Conservation (phyloP, 495 filamentous ascomycete species). For the Penicillium canescens region DNA sequence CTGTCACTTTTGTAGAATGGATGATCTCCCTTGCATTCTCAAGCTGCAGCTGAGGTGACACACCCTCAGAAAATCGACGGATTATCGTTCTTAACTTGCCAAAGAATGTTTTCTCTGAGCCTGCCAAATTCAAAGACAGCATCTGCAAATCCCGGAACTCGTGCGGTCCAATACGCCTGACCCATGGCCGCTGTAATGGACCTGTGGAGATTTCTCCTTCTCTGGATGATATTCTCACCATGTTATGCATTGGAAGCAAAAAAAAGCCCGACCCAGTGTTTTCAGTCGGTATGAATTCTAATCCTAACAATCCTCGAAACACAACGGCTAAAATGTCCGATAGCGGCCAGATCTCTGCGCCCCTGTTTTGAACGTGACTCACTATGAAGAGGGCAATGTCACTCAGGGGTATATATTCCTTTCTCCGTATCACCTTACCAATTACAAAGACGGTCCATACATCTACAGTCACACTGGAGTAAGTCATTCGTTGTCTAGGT, state of each 20-base stretch:
- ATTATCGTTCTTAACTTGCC: no score
- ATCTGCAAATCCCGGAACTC: background rate
- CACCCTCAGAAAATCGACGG: no score
- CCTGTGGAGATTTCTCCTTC: background rate
- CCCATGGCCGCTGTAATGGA: background rate
- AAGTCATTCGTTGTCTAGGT: background rate
- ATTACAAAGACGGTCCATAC: background rate
- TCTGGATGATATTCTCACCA: background rate
- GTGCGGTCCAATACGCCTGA: background rate
- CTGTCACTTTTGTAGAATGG: no score
- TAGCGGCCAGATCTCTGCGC: constrained; percentile 3
- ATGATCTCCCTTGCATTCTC: no score
- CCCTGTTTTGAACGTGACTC: background rate
- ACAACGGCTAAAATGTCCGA: background rate
- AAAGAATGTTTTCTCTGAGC: no score
- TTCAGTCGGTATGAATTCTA: background rate
- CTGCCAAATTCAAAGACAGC: background rate
- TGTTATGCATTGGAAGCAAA: background rate
- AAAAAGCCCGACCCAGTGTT: background rate
- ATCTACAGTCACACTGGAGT: background rate
- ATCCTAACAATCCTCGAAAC: background rate
- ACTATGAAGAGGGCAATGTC: background rate
- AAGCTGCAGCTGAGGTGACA: no score
- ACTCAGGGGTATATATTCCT: background rate
- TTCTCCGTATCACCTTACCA: background rate